Percentiles rank a stretch among this genome's conserved stretches.
These are phyloP conservation scores for Cercospora zeae-maydis DNA, from an alignment of 2,329 filamentous ascomycete species.

Conservation along the genomic window DNA sequence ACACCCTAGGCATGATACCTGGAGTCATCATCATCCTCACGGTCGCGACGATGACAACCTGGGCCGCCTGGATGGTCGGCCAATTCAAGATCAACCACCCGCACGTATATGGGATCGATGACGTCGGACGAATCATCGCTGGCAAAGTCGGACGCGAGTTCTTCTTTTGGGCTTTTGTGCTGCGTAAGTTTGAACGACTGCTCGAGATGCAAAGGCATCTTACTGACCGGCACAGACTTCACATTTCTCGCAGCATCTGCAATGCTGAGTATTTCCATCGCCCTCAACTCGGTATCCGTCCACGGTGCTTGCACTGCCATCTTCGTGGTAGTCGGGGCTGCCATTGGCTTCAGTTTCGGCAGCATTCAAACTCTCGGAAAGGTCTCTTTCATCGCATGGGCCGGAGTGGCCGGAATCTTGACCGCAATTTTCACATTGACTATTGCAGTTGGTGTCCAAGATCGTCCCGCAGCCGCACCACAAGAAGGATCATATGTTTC, in stretches of 20 bases:
- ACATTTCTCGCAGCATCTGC: conserved; percentile 38
- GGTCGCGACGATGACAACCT: conserved; percentile 46
- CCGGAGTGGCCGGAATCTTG: conserved; percentile 30
- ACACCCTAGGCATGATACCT: conserved; percentile 47
- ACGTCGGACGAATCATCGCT: conserved; percentile 54
- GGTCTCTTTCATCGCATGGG: conserved; percentile 37
- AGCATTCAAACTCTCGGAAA: conserved; percentile 39
- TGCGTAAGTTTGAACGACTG: not conserved
- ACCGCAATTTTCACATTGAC: conserved; percentile 33
- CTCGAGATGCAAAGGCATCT: not conserved
- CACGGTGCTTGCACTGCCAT: conserved; percentile 39
- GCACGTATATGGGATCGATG: conserved; percentile 56
- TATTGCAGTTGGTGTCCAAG: conserved; percentile 35
- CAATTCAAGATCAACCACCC: conserved; percentile 54
- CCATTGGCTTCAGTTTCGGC: conserved; percentile 38
- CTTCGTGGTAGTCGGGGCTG: conserved; percentile 41
- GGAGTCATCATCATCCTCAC: conserved; percentile 44
- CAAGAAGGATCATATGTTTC: conserved; percentile 27
- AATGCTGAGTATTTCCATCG: conserved; percentile 28
- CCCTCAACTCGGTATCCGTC: conserved; percentile 26
- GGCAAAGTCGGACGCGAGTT: conserved; percentile 52
- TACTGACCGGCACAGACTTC: conserved; percentile 18
- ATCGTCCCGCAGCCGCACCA: conserved; percentile 36
- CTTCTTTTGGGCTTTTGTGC: conserved; percentile 35
- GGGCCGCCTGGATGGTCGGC: conserved; percentile 50